These are phyloP conservation scores for Aspergillus oerlinghausenensis DNA, from an alignment of 2,329 filamentous ascomycete species.

Conservation along the genomic window DNA sequence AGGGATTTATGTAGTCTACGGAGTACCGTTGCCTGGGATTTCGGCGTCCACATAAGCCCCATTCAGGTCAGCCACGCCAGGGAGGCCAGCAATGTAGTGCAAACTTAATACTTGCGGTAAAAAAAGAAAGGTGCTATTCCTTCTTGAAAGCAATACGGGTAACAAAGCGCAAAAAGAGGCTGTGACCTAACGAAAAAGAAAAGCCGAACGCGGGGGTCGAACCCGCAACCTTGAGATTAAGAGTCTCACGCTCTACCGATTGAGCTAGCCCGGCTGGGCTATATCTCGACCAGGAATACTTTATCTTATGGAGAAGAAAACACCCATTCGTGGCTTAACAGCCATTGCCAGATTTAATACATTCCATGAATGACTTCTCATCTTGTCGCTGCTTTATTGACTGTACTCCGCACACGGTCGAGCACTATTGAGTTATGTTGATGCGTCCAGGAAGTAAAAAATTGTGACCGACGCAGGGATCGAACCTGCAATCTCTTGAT, in stretches of 20 bases:
- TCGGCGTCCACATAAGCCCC: no score
- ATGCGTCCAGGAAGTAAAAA: neutral
- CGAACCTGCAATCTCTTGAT: slow-evolving; percentile 37
- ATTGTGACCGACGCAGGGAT: slow-evolving; percentile 34
- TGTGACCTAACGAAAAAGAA: neutral
- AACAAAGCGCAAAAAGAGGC: neutral
- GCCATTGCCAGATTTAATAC: neutral
- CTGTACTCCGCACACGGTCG: no score
- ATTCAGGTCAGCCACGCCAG: neutral
- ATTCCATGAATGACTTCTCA: neutral
- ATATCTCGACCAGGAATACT: neutral
- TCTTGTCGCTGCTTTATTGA: no score
- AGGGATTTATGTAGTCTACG: neutral
- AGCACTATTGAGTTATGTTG: no score
- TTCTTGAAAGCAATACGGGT: neutral
- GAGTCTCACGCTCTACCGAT: slow-evolving; percentile 50
- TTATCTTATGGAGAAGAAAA: neutral
- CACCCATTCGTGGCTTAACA: neutral
- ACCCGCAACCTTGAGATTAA: slow-evolving; percentile 44
- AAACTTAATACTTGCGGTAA: neutral
- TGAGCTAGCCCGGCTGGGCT: slow-evolving; percentile 45
- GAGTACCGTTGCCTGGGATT: neutral
- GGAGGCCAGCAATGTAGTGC: neutral
- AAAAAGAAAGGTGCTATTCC: neutral
- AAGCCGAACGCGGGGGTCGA: slow-evolving; percentile 41